Percentiles rank a stretch among this genome's conserved stretches.
Conservation (phyloP, 2,329 filamentous ascomycete genomes). For the Trichoderma sp. region DNA sequence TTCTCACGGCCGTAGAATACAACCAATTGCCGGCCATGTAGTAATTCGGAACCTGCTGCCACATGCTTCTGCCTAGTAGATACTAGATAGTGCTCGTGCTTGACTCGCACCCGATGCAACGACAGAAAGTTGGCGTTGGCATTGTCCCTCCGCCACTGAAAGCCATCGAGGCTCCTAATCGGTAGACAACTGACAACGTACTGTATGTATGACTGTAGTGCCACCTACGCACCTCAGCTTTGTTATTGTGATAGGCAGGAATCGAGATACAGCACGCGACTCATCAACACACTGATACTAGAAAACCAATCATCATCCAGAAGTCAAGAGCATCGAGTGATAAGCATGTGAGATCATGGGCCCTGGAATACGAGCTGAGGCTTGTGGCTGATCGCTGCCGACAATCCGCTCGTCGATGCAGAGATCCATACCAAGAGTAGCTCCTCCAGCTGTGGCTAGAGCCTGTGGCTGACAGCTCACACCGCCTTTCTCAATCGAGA, state of each 20-base stretch:
- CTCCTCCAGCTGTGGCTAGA: background rate
- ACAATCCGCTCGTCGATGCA: background rate
- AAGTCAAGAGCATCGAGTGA: background rate
- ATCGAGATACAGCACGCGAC: background rate
- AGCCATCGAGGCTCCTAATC: background rate
- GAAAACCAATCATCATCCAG: background rate
- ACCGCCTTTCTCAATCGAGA: conserved; percentile 25
- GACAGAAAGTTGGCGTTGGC: background rate
- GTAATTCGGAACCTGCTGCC: too few relatives aligned
- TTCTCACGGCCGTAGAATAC: too few relatives aligned
- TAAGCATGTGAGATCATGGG: background rate
- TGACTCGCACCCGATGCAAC: too few relatives aligned
- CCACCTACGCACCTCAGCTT: background rate
- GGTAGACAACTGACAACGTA: too few relatives aligned
- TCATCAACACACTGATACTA: background rate
- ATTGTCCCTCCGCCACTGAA: conserved; percentile 5
- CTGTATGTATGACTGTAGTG: background rate
- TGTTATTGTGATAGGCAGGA: background rate
- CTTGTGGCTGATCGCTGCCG: background rate
- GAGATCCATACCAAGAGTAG: background rate
- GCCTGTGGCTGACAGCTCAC: conserved; percentile 5
- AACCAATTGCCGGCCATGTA: too few relatives aligned
- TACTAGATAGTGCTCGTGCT: too few relatives aligned
- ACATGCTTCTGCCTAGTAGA: too few relatives aligned
- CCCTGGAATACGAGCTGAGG: background rate